Conservation (phyloP, 176 grass and related monocot species). For the Carex kokanica region DNA sequence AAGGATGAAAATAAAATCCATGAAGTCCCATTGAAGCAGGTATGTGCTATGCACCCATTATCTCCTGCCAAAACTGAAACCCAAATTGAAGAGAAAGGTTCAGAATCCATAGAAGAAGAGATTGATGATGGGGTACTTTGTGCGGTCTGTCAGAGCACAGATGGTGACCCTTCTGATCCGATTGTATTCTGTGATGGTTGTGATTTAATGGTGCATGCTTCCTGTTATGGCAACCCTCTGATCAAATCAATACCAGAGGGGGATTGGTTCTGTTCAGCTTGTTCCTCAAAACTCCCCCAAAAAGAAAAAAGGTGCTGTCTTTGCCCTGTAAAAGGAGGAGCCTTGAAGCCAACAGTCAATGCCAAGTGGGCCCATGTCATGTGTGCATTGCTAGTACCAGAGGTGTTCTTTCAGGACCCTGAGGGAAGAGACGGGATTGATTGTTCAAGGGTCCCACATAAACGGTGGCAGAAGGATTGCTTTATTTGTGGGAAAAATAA, state of each 20-base stretch:
- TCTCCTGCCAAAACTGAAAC: background rate
- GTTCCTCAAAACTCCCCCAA: constrained; percentile 21
- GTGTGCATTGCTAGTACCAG: constrained; percentile 75
- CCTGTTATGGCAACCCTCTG: constrained; percentile 83
- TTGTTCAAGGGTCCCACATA: constrained; percentile 54
- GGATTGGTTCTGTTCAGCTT: constrained; percentile 82
- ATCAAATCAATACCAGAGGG: constrained; percentile 61
- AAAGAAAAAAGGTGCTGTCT: constrained; percentile 53
- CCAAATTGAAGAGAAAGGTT: background rate
- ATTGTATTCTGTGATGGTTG: constrained; percentile 97
- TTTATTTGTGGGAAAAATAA: constrained; percentile 54
- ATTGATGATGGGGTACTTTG: constrained; percentile 71
- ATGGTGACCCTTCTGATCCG: constrained; percentile 74
- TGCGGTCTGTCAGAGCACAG: constrained; percentile 76
- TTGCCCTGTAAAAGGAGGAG: constrained; percentile 57
- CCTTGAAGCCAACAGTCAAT: constrained; percentile 66
- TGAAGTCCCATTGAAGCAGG: background rate
- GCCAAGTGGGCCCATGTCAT: constrained; percentile 68
- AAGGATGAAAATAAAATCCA: background rate
- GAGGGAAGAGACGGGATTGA: constrained; percentile 71
- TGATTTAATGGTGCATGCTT: constrained; percentile 85
- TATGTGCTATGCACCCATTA: background rate
- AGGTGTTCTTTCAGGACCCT: constrained; percentile 85
- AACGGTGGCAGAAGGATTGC: constrained; percentile 46
- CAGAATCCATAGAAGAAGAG: constrained; percentile 23